Evolutionary conservation across 345 rosid genomes (phyloP), one percentile per base, ranked within the genome.

Genomic region (Combretum micranthum): DNA sequence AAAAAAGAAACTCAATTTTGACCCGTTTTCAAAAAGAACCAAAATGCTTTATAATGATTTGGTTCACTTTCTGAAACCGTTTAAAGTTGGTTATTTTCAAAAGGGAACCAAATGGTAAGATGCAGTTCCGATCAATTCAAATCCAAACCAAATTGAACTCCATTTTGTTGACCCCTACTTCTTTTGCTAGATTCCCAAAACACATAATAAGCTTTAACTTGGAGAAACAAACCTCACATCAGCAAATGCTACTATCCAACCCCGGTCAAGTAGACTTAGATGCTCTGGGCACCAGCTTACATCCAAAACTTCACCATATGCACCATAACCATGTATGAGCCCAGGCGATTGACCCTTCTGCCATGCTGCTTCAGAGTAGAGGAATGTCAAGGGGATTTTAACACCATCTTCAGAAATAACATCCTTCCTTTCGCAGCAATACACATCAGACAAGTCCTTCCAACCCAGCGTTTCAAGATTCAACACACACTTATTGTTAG

Each of bases 231-330:
- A 87, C 96, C 98, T 91, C 56, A 86, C 96, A 72, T 91, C 98
- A 69, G 95, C 92, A 66, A 90, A 91, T 37, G 92, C 98, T 53
- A 88, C 58, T 9, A 86, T 83, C 98, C 98, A 91, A 57, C 98
- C 98, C 64, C 87, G 86, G 68, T 91, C 92, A 64, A 91, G 92
- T 74, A 91, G 79, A 67, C 92, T 81, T 69, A 91, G 64, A 14
- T 88, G 80, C 42, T 84, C 74, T 25, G 85, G 32, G 63, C 83
- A 80, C 96, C 98, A 91, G 72, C 80, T 80, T 71, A 77, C 84
- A 56, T 88, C 95, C 37, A 91, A 62, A 63, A 76, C 77, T 74
- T 91, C 98, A 42, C 98, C 92, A 68, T 91, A 88, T 8, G 98
- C 86, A 69, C 98, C 98, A 69, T 91, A 88, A 14, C 84, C 92